phyloP scores from a whole-genome alignment of 2,329 filamentous ascomycete genomes.

The Colletotrichum tofieldiae region DNA sequence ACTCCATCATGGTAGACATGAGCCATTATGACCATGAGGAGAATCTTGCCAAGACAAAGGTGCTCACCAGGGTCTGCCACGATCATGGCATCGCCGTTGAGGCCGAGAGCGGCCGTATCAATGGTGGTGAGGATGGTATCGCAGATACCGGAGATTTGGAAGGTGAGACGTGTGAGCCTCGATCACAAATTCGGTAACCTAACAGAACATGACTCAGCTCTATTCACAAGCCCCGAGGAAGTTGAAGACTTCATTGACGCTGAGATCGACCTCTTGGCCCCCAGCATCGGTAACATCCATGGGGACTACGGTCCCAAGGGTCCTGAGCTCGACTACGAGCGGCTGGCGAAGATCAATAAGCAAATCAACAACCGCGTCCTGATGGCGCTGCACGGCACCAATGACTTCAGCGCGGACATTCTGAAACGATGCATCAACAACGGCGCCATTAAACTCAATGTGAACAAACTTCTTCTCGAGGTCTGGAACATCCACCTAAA shows the following conservation, averaged over 20 bases:
- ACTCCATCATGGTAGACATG: slow-evolving; percentile 86
- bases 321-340: slow-evolving; percentile 73
- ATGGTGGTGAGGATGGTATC: slow-evolving; percentile 79
- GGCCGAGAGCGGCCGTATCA: slow-evolving; percentile 77
- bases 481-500: slow-evolving; percentile 32
- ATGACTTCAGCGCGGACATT: slow-evolving; percentile 45
- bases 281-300: slow-evolving; percentile 84
- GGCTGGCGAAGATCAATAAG: slow-evolving; percentile 59
- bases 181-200: background rate
- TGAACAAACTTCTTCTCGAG: slow-evolving; percentile 40
- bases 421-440: slow-evolving; percentile 42
- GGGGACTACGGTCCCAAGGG: slow-evolving; percentile 79
- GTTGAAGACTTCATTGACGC: slow-evolving; percentile 79
- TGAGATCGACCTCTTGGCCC: slow-evolving; percentile 82
- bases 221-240: slow-evolving; percentile 77
- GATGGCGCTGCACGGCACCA: slow-evolving; percentile 46
- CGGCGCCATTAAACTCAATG: slow-evolving; percentile 44
- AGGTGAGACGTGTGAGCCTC: slow-evolving; percentile 47
- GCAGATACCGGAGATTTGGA: slow-evolving; percentile 68
- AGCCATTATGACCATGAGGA: slow-evolving; percentile 79
- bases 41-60: slow-evolving; percentile 75
- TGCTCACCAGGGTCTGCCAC: slow-evolving; percentile 75
- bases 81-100: slow-evolving; percentile 76
- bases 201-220: background rate
- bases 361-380: slow-evolving; percentile 29